phyloP scores from a whole-genome alignment of 768 basidiomycete species.

The Pleurotus pulmonarius region DNA sequence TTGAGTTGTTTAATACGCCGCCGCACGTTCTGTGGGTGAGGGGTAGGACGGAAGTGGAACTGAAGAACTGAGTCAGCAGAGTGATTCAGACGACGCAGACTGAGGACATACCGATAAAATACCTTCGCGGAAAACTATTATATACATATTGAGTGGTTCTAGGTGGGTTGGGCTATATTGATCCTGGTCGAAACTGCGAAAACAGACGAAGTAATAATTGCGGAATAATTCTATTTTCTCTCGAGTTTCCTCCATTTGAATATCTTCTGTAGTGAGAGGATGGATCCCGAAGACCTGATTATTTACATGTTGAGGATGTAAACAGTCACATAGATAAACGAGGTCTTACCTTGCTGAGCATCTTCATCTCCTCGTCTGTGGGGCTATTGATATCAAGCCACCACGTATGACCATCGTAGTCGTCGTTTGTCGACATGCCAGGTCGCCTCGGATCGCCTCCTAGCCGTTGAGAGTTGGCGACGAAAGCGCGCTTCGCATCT shows the following conservation, averaged over 20 bases:
- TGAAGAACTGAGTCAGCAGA: slow-evolving; percentile 22
- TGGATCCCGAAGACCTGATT: slow-evolving; percentile 91
- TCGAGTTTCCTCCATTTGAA: slow-evolving; percentile 98
- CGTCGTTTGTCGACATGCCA: slow-evolving; percentile 15
- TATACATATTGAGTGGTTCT: slow-evolving; percentile 99
- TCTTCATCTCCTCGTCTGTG: slow-evolving; percentile 98
- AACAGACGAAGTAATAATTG: slow-evolving; percentile 98
- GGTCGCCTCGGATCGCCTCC: slow-evolving; percentile 3
- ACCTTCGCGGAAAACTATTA: slow-evolving; percentile 97
- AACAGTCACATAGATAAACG: slow-evolving; percentile 1
- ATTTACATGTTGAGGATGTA: slow-evolving; percentile 2
- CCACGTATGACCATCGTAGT: slow-evolving; percentile 84
- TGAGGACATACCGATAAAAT: slow-evolving; percentile 74
- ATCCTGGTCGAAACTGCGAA: slow-evolving; percentile 98
- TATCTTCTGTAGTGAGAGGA: slow-evolving; percentile 98
- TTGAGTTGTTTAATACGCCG: slow-evolving; percentile 98
- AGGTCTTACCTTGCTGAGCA: slow-evolving; percentile 76
- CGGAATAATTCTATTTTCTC: slow-evolving; percentile 99
- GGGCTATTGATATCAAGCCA: slow-evolving; percentile 94
- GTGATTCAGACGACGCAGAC: background rate
- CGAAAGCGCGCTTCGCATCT: background rate
- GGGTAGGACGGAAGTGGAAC: slow-evolving; percentile 98
- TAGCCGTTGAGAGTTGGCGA: background rate
- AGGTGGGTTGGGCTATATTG: slow-evolving; percentile 95
- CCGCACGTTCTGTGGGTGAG: slow-evolving; percentile 97